These are phyloP conservation scores for Coffea canephora DNA, from an alignment of 257 asterid species.

Conservation along the genomic window DNA sequence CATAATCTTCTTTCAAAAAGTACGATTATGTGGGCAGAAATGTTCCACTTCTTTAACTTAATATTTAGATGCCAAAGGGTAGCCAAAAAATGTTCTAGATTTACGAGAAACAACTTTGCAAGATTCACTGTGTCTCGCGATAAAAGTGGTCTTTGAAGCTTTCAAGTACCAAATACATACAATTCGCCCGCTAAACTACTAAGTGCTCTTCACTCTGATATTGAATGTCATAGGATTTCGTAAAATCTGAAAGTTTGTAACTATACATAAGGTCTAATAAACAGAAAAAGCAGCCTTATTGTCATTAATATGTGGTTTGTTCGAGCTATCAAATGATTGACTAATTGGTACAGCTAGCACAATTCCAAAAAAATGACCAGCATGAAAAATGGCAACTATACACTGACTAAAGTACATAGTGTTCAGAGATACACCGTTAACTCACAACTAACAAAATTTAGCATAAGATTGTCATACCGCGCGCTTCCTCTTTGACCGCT, in stretches of 20 bases:
- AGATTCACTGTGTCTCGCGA: background rate
- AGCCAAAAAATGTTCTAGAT: background rate
- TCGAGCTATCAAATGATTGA: background rate
- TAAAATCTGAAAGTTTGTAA: background rate
- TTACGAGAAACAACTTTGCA: background rate
- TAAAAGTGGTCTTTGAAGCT: background rate
- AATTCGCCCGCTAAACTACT: slow-evolving; percentile 1
- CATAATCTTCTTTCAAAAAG: background rate
- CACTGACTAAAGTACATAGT: slow-evolving; percentile 35
- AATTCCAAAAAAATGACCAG: slow-evolving; percentile 25
- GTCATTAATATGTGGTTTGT: slow-evolving; percentile 3
- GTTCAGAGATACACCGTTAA: slow-evolving; percentile 46
- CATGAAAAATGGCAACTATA: slow-evolving; percentile 53
- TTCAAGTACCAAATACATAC: background rate
- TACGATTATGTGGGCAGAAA: background rate
- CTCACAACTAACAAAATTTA: slow-evolving; percentile 38
- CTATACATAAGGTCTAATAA: background rate
- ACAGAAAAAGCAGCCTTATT: background rate
- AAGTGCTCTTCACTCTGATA: background rate
- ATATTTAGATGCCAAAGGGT: background rate
- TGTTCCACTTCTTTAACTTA: background rate
- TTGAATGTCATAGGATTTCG: background rate
- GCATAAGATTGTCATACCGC: slow-evolving; percentile 52
- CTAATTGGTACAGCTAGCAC: slow-evolving; percentile 7
- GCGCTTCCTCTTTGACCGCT: slow-evolving; percentile 86